phyloP scores from a whole-genome alignment of 352 stramenopile genomes.

The Phytophthora kernoviae region DNA sequence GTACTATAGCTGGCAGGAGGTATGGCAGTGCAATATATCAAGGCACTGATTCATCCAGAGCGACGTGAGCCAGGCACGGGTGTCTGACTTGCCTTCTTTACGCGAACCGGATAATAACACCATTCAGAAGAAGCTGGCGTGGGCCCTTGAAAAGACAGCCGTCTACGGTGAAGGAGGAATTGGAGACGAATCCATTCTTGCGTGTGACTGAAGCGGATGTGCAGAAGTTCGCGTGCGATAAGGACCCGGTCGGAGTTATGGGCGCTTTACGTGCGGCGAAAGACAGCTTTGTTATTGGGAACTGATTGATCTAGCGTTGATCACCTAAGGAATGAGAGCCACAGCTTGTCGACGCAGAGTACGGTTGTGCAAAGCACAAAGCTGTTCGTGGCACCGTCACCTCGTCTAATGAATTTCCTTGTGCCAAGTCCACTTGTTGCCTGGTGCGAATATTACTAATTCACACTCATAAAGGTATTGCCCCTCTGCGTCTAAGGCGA shows the following conservation, averaged over 20 bases:
- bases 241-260: constrained; percentile 67
- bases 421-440: no score
- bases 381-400: no score
- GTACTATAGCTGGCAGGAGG: no score
- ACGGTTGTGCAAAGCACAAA: neutral
- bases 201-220: constrained; percentile 53
- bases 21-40: no score
- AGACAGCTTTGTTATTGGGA: constrained; percentile 65
- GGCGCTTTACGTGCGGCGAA: constrained; percentile 56
- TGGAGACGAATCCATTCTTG: constrained; percentile 86
- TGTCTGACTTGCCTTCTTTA: neutral
- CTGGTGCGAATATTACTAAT: no score
- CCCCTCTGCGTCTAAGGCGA: no score
- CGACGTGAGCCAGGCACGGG: no score
- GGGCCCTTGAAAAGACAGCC: constrained; percentile 63
- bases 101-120: constrained; percentile 80
- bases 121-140: constrained; percentile 67
- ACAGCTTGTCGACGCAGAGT: no score
- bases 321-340: neutral
- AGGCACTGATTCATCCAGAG: no score
- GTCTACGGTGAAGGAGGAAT: constrained; percentile 74
- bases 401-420: no score
- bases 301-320: constrained; percentile 36
- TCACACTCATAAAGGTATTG: no score
- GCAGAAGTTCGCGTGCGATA: constrained; percentile 50